phyloP scores from a whole-genome alignment of 1,139 yeast species.

The Magnusiomyces paraingens region DNA sequence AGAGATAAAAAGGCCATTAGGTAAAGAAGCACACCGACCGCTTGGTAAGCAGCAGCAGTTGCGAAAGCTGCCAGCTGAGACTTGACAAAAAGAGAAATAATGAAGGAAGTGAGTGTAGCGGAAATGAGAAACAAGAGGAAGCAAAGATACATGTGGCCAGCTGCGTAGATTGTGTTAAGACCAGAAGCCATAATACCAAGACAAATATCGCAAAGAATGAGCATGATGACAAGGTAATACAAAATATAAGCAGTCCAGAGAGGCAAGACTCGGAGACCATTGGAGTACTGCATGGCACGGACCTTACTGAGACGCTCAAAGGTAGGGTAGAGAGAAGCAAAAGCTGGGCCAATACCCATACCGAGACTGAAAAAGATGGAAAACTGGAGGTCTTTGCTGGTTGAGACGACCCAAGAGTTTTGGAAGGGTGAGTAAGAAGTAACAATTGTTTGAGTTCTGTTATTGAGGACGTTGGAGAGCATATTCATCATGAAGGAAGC shows the following conservation, averaged over 20 bases:
- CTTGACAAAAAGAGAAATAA: constrained; percentile 30
- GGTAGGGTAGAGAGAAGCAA: constrained; percentile 34
- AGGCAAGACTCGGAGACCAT: constrained; percentile 33
- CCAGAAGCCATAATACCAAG: constrained; percentile 28
- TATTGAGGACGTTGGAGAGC: constrained; percentile 27
- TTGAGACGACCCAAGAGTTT: constrained; percentile 28
- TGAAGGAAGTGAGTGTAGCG: constrained; percentile 28
- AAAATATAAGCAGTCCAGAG: constrained; percentile 33
- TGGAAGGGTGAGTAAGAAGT: constrained; percentile 33
- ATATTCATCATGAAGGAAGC: constrained; percentile 28
- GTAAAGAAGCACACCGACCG: constrained; percentile 30
- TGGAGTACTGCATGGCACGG: constrained; percentile 36
- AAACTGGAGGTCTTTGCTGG: constrained; percentile 33
- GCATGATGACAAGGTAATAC: constrained; percentile 25
- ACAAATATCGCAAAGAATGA: constrained; percentile 26
- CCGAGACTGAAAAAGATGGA: constrained; percentile 33
- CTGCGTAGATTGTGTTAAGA: constrained; percentile 23
- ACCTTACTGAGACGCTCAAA: constrained; percentile 33
- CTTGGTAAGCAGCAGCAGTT: constrained; percentile 31
- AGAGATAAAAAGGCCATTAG: constrained; percentile 31
- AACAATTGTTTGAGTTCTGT: constrained; percentile 27
- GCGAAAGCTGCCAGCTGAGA: constrained; percentile 37
- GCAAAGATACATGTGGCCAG: constrained; percentile 32
- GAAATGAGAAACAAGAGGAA: constrained; percentile 31
- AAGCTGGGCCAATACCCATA: constrained; percentile 35